A percentile compares a stretch with the other conserved stretches of the same genome.
Evolutionary conservation across 208 protist species (phyloP).

Genomic region (Phytomonas francai): DNA sequence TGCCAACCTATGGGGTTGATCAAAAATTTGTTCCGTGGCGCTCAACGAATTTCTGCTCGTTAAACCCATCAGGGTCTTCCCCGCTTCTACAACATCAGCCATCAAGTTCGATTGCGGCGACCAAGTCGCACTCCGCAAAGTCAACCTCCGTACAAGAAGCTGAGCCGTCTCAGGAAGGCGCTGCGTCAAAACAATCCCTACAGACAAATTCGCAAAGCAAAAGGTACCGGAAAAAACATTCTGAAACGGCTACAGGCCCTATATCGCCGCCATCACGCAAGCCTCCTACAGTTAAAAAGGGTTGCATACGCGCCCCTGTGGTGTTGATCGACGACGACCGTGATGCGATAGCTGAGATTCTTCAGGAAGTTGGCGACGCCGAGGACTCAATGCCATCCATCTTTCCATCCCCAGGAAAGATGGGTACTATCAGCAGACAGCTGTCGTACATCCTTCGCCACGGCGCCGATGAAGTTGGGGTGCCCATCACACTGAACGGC

Average conservation of each 20-base stretch:
- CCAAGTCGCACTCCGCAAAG: background rate
- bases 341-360: conserved; percentile 26
- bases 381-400: background rate
- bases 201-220: background rate
- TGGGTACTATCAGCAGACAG: background rate
- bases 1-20: conserved; percentile 16
- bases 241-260: background rate
- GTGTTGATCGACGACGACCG: conserved; percentile 16
- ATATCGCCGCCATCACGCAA: background rate
- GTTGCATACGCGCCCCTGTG: background rate
- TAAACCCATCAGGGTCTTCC: background rate
- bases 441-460: conserved; percentile 52
- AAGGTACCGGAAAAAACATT: background rate
- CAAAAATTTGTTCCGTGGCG: background rate
- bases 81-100: conserved; percentile 9
- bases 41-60: background rate
- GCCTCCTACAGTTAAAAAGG: background rate
- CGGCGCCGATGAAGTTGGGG: conserved; percentile 34
- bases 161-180: background rate
- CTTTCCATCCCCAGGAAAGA: background rate
- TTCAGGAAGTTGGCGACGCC: conserved; percentile 3
- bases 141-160: background rate
- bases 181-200: background rate
- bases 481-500: conserved; percentile 54
- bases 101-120: conserved; percentile 12